Evolutionary conservation across 345 rosid genomes (phyloP), one percentile per base, ranked within the genome.

Genomic region (Pugionium cornutum): DNA sequence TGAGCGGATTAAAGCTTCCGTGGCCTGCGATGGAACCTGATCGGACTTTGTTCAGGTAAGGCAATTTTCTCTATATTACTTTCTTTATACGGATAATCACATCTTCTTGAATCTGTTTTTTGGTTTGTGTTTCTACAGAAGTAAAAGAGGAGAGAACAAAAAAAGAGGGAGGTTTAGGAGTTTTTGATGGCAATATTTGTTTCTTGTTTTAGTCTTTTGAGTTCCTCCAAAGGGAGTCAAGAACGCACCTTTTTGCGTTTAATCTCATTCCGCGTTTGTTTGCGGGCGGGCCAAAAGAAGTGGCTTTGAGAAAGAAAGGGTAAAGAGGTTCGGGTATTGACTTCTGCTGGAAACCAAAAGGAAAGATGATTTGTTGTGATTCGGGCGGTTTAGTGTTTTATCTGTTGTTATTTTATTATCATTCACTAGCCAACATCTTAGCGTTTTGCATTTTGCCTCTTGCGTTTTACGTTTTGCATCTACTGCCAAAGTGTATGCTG

Each of bases 1-100:
- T 1, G 90, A 86, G 68, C 79, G 94, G 73, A 92, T 92, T 77
- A 89, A 84, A 73, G 75, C 83, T 2, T 86, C 98, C 0, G 84
- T 89, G 10, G 62, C 76, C 47, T 63, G 79, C 6, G 75, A 76
- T 1, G 74, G 68, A 1, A 61, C 66, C 1, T 74, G 52, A 62
- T 57, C 28, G 1, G 33, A 29, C 34, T 53, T 37, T 37, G 18
- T 60, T 46, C 35, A 31, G 40, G 72, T 67, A 54, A 5, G 45
- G 25, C 31, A 7, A 18, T 18, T 18, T 1, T 2, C 36, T 70
- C 10, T 55, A 18, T 18, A 18, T 18, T 18, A 18, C 18, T 18
- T 18, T 18, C 18, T 18, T 18, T 18, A 18, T 18, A 18, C 18
- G 3, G 31, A 18, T 45, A 5, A n/a, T 37, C n/a, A 31, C 50